A percentile compares a stretch with the other conserved stretches of the same genome.
These are phyloP conservation scores for Nicotiana undulata DNA, from an alignment of 257 asterid species.

Conservation along the genomic window DNA sequence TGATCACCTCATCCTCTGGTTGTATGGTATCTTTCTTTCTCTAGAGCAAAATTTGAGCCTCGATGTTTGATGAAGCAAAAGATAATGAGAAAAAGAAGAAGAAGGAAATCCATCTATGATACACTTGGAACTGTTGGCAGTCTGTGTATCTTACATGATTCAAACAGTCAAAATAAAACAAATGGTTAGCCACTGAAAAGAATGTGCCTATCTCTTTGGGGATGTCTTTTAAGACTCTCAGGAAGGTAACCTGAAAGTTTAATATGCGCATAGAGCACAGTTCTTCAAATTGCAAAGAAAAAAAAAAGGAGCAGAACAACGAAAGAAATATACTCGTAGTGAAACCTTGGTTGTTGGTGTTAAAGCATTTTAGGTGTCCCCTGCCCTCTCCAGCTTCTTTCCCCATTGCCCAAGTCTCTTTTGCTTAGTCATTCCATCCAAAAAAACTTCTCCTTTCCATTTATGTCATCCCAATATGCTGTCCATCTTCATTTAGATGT, in stretches of 20 bases:
- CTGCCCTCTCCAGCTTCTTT: background rate
- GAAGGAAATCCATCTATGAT: no score
- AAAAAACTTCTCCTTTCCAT: background rate
- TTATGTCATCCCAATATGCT: background rate
- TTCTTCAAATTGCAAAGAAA: no score
- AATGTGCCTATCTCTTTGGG: background rate
- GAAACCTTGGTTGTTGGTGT: no score
- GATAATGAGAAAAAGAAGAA: no score
- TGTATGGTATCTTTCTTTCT: no score
- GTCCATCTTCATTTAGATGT: background rate
- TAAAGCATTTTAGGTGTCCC: background rate
- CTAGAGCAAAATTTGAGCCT: no score
- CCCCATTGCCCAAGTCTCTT: background rate
- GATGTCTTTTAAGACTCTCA: background rate
- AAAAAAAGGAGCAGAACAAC: no score
- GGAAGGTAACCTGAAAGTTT: background rate
- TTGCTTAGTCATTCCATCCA: background rate
- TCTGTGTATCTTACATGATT: no score
- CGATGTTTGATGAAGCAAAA: no score
- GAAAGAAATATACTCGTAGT: no score
- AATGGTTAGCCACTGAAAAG: background rate
- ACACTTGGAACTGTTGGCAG: no score
- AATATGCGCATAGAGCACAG: background rate
- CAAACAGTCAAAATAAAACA: background rate
- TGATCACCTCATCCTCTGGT: no score